Base-by-base conservation (phyloP, 805 yeast species). In the Kuraishia ogatae region DNA sequence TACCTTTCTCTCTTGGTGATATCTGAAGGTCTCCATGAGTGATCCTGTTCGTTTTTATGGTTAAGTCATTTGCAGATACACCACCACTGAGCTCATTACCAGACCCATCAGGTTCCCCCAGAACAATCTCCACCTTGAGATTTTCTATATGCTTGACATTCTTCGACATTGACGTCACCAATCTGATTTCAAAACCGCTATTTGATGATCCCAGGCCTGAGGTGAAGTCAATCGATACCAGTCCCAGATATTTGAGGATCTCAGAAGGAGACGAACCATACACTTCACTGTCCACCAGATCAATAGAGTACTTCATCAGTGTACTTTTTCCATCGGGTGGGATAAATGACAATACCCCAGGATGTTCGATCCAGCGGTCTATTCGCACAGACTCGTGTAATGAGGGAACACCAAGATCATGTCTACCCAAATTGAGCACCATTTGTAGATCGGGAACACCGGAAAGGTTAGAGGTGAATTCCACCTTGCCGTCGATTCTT, bases 241-340 rank as follows among this genome's bases (percentile, higher is more conserved):
- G 62, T 0, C 88, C 88, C n/a, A 74, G 63, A 64, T 74, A 66
- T 11, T 48, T 48, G 48, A 50, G 19, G 2, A 55, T 23, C 52
- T 56, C 60, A 54, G 63, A 64, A 59, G 70, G 60, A 19, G 60
- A 53, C 28, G 61, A 61, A 6, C 50, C 53, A 23, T 60, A 55
- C 55, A 49, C 20, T 60, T 55, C 60, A 50, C 58, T 58, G 28
- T 70, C 69, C 19, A 67, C 59, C 19, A 85, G 62, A 59, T 87
- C 87, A 29, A 87, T 66, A 5, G 78, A 74, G 67, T 92, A 92
- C 10, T 79, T 68, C 77, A 85, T 79, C 22, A 92, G 65, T 2
- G 76, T 73, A 48, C 82, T 81, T 56, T 73, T 77, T 6, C 96
- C 97, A 68, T 93, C 97, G 0, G 98, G 96, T 4, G 98, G 99